Base-by-base conservation (phyloP, 352 stramenopile species). In the Phytophthora vignae region DNA sequence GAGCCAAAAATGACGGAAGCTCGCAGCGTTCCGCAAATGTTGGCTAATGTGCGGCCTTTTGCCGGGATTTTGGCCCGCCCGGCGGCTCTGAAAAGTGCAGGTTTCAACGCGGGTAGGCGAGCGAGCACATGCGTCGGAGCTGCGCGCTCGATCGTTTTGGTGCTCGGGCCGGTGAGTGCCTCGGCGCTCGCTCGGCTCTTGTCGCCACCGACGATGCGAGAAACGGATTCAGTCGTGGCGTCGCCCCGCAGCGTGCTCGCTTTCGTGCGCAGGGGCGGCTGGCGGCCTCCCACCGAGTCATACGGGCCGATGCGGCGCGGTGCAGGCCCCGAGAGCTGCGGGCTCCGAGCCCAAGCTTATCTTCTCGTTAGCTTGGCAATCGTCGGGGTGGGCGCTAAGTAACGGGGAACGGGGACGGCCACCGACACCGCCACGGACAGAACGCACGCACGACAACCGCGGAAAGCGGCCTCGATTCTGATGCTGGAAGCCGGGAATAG, bases 1-100 rank as follows among this genome's bases (percentile, higher is more conserved):
- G 54, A 60, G 14, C n/a, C 6, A 52, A 74, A 69, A 65, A 54
- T 69, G 15, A 53, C 67, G 48, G 12, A 38, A 64, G 54, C 42
- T 33, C 31, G 64, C 42, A 64, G 54, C 53, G 46, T 69, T 74
- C 65, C 53, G 14, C 60, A 55, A 74, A 49, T 29, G 22, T 74
- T 69, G 67, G 33, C 48, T 15, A 55, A 70, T 65, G 21, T 64
- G 55, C 46, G 44, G 29, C 15, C 27, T 59, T 21, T 60, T 60
- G 48, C 46, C 17, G 29, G 22, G 57, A 61, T 53, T 67, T 67
- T 49, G 46, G 19, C 11, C 59, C 53, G 61, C 33, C 40, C 7
- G 10, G n/a, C n/a, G 40, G 33, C 27, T 53, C 3, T 15, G 12
- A 53, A 27, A 31, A 42, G 11, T 42, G 36, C 36, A 42, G 36